phyloP scores from a whole-genome alignment of 129 eudicot genomes.

The Ambrosia artemisiifolia region DNA sequence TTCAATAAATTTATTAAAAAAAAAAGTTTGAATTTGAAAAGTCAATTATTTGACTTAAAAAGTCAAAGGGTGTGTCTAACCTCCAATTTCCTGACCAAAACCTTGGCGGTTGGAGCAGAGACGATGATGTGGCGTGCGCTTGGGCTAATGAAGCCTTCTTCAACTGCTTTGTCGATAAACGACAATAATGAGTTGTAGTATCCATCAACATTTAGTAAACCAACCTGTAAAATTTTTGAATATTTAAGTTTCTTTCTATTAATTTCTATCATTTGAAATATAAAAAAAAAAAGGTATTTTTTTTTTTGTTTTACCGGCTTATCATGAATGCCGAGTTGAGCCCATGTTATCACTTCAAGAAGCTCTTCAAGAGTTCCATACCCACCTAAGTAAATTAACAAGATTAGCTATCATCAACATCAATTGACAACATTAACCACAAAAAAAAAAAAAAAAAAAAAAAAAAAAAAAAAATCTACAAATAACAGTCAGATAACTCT shows the following conservation, averaged over 20 bases:
- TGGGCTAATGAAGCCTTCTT: conserved; percentile 72
- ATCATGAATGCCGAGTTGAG: conserved; percentile 94
- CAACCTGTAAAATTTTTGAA: conserved; percentile 49
- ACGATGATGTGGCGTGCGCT: conserved; percentile 68
- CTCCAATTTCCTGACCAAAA: conserved; percentile 58
- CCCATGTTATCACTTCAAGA: conserved; percentile 95
- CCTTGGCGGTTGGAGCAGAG: conserved; percentile 70
- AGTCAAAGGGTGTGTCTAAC: conserved; percentile 26
- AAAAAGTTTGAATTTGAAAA: not conserved
- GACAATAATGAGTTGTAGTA: conserved; percentile 59
- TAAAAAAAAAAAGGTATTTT: not conserved
- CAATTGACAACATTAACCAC: too few relatives aligned
- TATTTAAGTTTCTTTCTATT: not conserved
- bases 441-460: too few relatives aligned
- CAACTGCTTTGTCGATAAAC: conserved; percentile 71
- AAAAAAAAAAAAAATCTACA: too few relatives aligned
- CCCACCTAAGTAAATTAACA: conserved; percentile 46
- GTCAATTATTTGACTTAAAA: conserved; percentile 1
- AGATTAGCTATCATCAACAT: not conserved
- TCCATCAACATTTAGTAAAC: conserved; percentile 75
- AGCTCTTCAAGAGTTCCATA: conserved; percentile 95
- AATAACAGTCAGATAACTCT: not conserved
- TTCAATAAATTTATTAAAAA: not conserved
- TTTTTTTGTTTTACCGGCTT: conserved; percentile 56
- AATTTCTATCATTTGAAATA: not conserved